Evolutionary conservation across 495 filamentous ascomycete species (phyloP).

Genomic region (Xylaria telfairii): DNA sequence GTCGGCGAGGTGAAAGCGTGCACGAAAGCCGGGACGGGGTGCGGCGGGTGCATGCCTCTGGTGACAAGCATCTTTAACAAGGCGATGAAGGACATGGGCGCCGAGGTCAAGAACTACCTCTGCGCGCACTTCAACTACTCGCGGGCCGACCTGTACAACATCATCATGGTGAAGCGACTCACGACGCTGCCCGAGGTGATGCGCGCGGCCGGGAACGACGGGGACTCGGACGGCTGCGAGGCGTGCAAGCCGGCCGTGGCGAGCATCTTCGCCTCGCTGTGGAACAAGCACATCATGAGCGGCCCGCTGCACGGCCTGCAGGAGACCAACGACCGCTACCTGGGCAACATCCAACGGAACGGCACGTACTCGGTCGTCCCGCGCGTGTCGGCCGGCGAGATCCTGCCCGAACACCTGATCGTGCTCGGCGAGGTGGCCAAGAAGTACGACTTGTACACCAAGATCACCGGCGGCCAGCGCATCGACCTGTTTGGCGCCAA

Average conservation of each 20-base stretch:
- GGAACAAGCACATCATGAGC: conserved; percentile 87
- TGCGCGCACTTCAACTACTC: conserved; percentile 90
- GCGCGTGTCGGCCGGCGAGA: conserved; percentile 85
- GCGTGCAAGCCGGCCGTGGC: conserved; percentile 87
- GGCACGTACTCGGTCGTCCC: conserved; percentile 93
- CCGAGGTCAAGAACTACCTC: conserved; percentile 87
- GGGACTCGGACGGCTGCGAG: conserved; percentile 84
- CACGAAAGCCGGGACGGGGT: conserved; percentile 94
- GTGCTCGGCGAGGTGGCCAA: conserved; percentile 88
- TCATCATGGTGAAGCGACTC: conserved; percentile 82
- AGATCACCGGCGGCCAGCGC: conserved; percentile 93
- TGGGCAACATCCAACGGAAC: conserved; percentile 95
- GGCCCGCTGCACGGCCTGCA: conserved; percentile 77
- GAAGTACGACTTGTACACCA: conserved; percentile 88
- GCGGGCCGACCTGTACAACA: conserved; percentile 88
- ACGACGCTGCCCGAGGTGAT: conserved; percentile 82
- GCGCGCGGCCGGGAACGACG: conserved; percentile 77
- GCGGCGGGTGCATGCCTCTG: conserved; percentile 92
- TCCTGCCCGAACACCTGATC: conserved; percentile 89
- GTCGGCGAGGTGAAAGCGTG: conserved; percentile 89
- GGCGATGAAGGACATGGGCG: conserved; percentile 87
- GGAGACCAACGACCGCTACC: conserved; percentile 91
- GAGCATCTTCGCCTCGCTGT: conserved; percentile 84
- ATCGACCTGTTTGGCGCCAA: conserved; percentile 96
- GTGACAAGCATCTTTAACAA: conserved; percentile 93